Evolutionary conservation across 2,329 filamentous ascomycete species (phyloP), one percentile per base, ranked within the genome.

Genomic region (Paecilomyces dactylethromorphus): DNA sequence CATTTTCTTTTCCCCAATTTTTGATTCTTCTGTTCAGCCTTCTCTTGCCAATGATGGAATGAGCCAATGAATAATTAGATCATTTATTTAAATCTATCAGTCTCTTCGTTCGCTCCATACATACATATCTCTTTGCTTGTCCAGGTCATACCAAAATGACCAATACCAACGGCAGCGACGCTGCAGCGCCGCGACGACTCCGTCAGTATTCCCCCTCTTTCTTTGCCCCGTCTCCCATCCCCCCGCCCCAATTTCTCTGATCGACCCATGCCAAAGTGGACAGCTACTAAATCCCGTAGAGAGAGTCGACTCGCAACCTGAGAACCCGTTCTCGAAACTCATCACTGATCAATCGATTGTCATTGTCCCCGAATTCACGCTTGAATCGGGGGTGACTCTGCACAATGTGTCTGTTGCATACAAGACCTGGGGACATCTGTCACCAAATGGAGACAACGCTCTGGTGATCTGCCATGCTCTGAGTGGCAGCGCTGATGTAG

Each of bases 281-380:
- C 68, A 67, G 74, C 74, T 80, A 76, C 78, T 81, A 80, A 81
- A 81, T 81, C 78, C 78, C 78, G 78, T 80, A 81, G 78, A 81
- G 78, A 80, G 73, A 74, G 71, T 77, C 73, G 72, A 71, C 62
- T 69, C 84, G 58, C 91, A 97, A 76, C 87, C 90, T 69, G 93
- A 97, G 79, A 99, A 97, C 77, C 93, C 92, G 31, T 97, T 92
- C 73, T 86, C 90, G 61, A 78, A 82, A 63, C 82, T 97, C 69
- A 96, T 99, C 56, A 88, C 91, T 56, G 88, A 96, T 68, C 94
- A 97, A 77, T 83, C 88, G 57, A 89, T 96, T 69, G 91, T 89
- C 59, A 85, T 94, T 61, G 85, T 99, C 58, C 93, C 94, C 1
- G 87, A 87, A 26, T 96, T 97, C 74, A 92, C 89, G 8, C 89